These are phyloP conservation scores for Saccharomycopsis fibuligera DNA, from an alignment of 805 yeast genomes.

Conservation along the genomic window DNA sequence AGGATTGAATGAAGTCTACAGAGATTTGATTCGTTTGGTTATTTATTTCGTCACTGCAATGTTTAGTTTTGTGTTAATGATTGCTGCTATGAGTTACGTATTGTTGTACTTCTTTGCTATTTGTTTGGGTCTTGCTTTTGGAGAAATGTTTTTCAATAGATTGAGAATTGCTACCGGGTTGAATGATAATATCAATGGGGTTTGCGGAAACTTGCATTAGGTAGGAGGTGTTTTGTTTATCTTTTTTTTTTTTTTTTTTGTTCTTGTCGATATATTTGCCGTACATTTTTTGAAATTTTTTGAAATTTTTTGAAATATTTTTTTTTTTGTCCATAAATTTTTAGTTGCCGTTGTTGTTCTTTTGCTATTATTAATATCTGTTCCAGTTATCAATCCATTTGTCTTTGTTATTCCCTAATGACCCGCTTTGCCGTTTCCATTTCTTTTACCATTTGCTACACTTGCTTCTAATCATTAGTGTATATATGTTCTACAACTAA, in stretches of 20 bases:
- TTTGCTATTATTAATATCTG: no score
- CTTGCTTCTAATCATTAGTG: no score
- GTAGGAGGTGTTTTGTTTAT: no score
- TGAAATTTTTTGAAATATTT: background rate
- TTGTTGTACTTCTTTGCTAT: constrained; percentile 68
- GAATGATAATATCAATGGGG: constrained; percentile 21
- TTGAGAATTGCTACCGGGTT: constrained; percentile 36
- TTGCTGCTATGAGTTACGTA: constrained; percentile 70
- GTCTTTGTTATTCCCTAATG: no score
- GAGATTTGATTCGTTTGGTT: constrained; percentile 51
- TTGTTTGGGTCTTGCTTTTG: constrained; percentile 60
- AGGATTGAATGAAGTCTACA: constrained; percentile 31
- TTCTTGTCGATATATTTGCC: no score
- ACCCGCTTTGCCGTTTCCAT: no score
- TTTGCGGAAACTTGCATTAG: background rate
- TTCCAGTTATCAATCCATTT: no score
- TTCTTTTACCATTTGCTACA: no score
- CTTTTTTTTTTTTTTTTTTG: no score
- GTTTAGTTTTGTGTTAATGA: constrained; percentile 67
- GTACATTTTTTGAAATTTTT: no score
- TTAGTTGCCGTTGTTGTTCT: no score
- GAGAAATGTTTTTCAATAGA: constrained; percentile 65
- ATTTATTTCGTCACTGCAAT: constrained; percentile 57
- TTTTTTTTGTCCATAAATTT: background rate
- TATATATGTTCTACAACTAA: no score